phyloP scores from a whole-genome alignment of 306 rosid species.

The Vigna reflexopilosa region DNA sequence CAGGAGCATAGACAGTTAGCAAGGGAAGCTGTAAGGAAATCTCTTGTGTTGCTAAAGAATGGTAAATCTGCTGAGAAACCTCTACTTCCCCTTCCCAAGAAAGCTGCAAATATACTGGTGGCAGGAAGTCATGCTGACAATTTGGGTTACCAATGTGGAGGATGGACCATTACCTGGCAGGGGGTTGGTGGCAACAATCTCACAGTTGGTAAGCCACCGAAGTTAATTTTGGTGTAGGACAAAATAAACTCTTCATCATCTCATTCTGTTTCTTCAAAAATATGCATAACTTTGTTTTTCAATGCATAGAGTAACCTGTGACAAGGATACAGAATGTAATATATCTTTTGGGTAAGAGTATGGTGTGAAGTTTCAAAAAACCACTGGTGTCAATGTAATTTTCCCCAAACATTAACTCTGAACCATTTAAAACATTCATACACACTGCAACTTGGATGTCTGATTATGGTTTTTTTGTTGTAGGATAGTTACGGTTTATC shows the following conservation, averaged over 20 bases:
- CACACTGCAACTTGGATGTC: not conserved
- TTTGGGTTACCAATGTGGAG: slow-evolving; percentile 34
- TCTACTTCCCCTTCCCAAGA: slow-evolving; percentile 31
- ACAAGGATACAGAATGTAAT: too few species aligned
- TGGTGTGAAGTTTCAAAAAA: too few species aligned
- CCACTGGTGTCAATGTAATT: too few species aligned
- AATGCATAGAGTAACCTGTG: too few species aligned
- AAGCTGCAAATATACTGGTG: slow-evolving; percentile 17
- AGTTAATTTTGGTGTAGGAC: not conserved
- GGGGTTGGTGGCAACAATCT: slow-evolving; percentile 20
- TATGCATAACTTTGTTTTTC: too few species aligned
- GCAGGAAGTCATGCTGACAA: slow-evolving; percentile 34
- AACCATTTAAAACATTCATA: not conserved
- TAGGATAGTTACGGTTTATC: not conserved
- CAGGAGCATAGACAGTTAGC: slow-evolving; percentile 31
- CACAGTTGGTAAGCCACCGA: slow-evolving; percentile 8
- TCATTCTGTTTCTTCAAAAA: too few species aligned
- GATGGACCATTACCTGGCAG: slow-evolving; percentile 32
- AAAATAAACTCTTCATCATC: too few species aligned
- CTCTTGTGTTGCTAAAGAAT: slow-evolving; percentile 82
- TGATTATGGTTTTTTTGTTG: not conserved
- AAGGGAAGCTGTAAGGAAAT: slow-evolving; percentile 27
- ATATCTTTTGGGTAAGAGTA: too few species aligned
- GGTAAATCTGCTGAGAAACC: slow-evolving; percentile 62
- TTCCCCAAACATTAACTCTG: not conserved